phyloP scores from a whole-genome alignment of 164 flowering plant species.

The Chloranthus sessilifolius region DNA sequence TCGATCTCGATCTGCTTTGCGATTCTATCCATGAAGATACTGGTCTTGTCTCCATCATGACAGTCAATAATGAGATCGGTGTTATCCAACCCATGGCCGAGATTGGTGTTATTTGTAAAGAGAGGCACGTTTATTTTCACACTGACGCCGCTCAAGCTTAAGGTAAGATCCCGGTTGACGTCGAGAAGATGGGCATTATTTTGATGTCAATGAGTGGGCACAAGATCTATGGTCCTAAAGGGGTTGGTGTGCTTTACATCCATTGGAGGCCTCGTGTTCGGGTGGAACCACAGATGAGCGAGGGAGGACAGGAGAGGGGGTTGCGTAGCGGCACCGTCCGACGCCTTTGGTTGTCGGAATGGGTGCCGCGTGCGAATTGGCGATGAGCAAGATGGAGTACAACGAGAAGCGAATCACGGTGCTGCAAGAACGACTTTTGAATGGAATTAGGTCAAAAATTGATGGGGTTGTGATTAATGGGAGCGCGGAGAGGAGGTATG shows the following conservation, averaged over 20 bases:
- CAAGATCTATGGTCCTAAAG: neutral
- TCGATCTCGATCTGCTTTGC: no score
- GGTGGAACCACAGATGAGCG: neutral
- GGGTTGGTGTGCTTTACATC: neutral
- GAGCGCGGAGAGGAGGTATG: neutral
- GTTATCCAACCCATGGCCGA: no score
- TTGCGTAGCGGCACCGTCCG: neutral
- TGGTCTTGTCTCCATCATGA: no score
- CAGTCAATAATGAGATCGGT: no score
- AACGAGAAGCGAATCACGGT: neutral
- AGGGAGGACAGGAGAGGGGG: neutral
- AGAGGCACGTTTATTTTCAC: no score
- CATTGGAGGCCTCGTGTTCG: neutral
- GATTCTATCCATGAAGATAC: no score
- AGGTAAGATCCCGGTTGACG: no score
- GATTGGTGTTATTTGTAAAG: no score
- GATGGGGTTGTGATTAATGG: neutral
- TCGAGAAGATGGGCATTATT: no score
- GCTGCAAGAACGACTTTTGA: neutral
- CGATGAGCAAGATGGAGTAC: neutral
- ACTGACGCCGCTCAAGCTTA: no score
- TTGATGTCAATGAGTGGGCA: no score
- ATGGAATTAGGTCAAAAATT: neutral
- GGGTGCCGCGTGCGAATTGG: neutral
- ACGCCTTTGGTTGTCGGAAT: neutral